These are phyloP conservation scores for Mangifera indica DNA, from an alignment of 345 rosid genomes.

Conservation along the genomic window DNA sequence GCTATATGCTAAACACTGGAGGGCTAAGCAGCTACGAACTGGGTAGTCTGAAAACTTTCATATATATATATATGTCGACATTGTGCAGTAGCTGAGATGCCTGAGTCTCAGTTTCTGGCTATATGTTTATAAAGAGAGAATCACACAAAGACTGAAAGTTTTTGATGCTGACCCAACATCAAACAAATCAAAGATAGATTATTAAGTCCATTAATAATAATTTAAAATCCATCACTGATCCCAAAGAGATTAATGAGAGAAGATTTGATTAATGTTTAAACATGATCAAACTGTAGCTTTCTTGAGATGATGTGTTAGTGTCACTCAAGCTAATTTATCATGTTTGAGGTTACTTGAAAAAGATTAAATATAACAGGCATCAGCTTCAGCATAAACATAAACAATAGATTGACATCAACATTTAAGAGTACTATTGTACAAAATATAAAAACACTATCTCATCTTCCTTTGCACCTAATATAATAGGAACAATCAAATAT, in stretches of 20 bases:
- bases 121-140: slow-evolving; percentile 20
- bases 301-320: not conserved
- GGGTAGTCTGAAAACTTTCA: slow-evolving; percentile 23
- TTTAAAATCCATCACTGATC: slow-evolving; percentile 45
- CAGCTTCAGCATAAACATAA: not conserved
- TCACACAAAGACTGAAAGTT: slow-evolving; percentile 34
- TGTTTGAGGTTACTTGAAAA: not conserved
- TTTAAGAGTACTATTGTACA: slow-evolving; percentile 19
- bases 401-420: slow-evolving; percentile 3
- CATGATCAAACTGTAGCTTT: not conserved
- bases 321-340: not conserved
- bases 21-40: slow-evolving; percentile 20
- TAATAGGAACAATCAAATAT: slow-evolving; percentile 24
- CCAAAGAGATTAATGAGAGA: slow-evolving; percentile 36
- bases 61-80: slow-evolving; percentile 24
- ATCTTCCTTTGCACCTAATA: slow-evolving; percentile 16
- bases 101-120: slow-evolving; percentile 32
- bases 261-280: not conserved
- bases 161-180: slow-evolving; percentile 39
- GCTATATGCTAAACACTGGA: slow-evolving; percentile 21
- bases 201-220: slow-evolving; percentile 19
- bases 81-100: slow-evolving; percentile 27
- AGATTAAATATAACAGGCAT: not conserved
- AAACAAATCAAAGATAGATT: slow-evolving; percentile 47
- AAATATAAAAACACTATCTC: slow-evolving; percentile 20